Evolutionary conservation across 192 early-diverging fungal species (phyloP).

Genomic region (Jimgerdemannia lactiflua): DNA sequence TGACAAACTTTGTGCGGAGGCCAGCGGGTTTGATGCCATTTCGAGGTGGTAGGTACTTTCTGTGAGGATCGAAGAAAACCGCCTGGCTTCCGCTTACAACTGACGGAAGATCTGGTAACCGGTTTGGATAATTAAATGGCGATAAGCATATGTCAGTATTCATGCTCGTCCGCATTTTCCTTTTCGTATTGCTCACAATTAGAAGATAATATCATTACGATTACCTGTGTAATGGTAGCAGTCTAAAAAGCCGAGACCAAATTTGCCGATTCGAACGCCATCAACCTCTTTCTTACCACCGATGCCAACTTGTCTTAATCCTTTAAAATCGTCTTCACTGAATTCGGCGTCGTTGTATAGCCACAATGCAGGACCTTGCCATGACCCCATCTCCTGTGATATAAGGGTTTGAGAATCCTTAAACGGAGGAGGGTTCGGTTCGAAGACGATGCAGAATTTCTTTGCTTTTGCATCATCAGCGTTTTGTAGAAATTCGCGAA

Average conservation of each 20-base stretch:
- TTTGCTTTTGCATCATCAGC: too few species aligned
- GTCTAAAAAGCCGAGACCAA: constrained; percentile 28
- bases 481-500: too few species aligned
- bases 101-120: constrained; percentile 20
- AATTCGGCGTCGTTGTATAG: constrained; percentile 30
- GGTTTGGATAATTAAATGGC: constrained; percentile 19
- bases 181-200: too few species aligned
- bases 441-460: too few species aligned
- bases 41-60: constrained; percentile 5
- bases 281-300: constrained; percentile 20
- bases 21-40: not conserved
- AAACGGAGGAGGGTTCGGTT: too few species aligned
- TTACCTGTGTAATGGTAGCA: constrained; percentile 24
- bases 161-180: not conserved
- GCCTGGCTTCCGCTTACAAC: constrained; percentile 23
- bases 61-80: constrained; percentile 26
- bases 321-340: constrained; percentile 11
- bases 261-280: constrained; percentile 22
- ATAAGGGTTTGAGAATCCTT: constrained; percentile 1
- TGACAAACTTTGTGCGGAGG: not conserved
- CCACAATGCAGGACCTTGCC: constrained; percentile 30
- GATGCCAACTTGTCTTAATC: constrained; percentile 10
- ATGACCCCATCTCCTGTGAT: constrained; percentile 14
- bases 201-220: not conserved
- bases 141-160: constrained; percentile 5